phyloP scores from a whole-genome alignment of 1,284 basidiomycete species.

The Trichosporon faecale region DNA sequence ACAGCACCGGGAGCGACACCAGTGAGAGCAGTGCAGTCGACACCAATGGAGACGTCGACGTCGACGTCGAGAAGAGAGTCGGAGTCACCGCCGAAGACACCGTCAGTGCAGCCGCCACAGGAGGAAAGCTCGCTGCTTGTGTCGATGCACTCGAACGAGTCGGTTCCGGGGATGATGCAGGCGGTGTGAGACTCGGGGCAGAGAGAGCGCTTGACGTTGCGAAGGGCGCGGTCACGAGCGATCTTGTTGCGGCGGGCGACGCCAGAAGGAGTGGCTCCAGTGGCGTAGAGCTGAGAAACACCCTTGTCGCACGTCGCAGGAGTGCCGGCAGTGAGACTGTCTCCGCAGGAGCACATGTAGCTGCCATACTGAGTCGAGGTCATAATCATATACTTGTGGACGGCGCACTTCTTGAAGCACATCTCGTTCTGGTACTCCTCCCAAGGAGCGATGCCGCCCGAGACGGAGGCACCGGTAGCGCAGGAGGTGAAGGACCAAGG shows the following conservation, averaged over 20 bases:
- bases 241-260: constrained; percentile 5
- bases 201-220: neutral
- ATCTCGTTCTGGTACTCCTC: neutral
- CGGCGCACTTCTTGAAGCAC: constrained; percentile 12
- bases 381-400: constrained; percentile 8
- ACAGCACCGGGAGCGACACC: constrained; percentile 20
- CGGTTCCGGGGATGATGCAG: constrained; percentile 10
- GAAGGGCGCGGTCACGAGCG: neutral
- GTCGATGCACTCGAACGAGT: constrained; percentile 23
- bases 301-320: neutral
- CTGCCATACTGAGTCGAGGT: neutral
- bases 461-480: constrained; percentile 1
- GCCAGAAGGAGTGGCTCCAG: neutral
- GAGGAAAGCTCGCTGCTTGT: constrained; percentile 15
- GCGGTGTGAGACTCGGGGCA: constrained; percentile 13
- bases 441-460: neutral
- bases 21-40: constrained; percentile 18
- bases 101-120: constrained; percentile 14
- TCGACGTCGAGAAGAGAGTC: neutral
- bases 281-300: constrained; percentile 10
- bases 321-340: neutral
- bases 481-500: neutral
- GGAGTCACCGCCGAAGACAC: constrained; percentile 2
- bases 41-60: neutral
- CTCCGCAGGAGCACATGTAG: constrained; percentile 15